Conservation (phyloP, 495 filamentous ascomycete species). For the Neurospora sublineolata region DNA sequence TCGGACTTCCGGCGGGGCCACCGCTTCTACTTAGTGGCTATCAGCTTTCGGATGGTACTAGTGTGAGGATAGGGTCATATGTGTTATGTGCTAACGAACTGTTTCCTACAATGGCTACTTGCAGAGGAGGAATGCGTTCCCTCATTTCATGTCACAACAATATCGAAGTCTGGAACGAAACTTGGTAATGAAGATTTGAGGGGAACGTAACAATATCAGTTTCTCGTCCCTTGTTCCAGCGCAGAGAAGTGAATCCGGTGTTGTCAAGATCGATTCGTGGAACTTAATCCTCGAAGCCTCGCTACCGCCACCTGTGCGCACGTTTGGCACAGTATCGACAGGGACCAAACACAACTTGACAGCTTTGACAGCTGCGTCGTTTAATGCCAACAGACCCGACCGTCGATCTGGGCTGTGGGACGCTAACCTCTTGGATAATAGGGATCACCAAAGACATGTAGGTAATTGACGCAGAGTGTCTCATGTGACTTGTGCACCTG, state of each 20-base stretch:
- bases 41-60: too few species aligned
- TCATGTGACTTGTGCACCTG: not conserved
- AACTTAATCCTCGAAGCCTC: not conserved
- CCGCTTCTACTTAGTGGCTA: too few species aligned
- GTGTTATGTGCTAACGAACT: not conserved
- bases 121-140: not conserved
- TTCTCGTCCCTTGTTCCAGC: not conserved
- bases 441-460: not conserved
- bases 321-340: not conserved
- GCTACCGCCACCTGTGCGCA: not conserved
- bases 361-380: not conserved
- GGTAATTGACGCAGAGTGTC: not conserved
- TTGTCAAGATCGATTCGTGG: not conserved
- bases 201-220: not conserved
- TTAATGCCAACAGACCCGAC: not conserved
- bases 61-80: not conserved
- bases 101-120: not conserved
- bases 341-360: not conserved
- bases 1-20: not conserved
- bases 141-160: not conserved
- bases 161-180: not conserved
- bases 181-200: not conserved
- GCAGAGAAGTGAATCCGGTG: not conserved
- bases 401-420: not conserved
- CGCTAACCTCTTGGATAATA: not conserved